Percentiles rank a stretch among this genome's conserved stretches.
Conservation (phyloP, 1,284 basidiomycete genomes). For the Cystobasidium pallidum region DNA sequence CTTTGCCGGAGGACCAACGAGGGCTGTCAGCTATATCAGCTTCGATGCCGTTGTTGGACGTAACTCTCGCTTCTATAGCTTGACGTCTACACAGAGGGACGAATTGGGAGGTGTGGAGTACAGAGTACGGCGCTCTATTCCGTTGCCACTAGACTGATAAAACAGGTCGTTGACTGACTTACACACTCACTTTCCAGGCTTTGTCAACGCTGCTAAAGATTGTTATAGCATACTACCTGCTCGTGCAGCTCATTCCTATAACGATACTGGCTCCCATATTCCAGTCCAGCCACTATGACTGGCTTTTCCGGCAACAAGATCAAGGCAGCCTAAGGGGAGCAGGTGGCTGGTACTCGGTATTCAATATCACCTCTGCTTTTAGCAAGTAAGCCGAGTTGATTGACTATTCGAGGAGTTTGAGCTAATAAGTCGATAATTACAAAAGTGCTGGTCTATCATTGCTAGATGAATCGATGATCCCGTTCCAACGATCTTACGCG, state of each 20-base stretch:
- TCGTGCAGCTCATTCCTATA: slow-evolving; percentile 68
- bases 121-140: slow-evolving; percentile 66
- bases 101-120: slow-evolving; percentile 95
- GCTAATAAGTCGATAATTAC: slow-evolving; percentile 60
- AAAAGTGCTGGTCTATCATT: slow-evolving; percentile 73
- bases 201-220: slow-evolving; percentile 52
- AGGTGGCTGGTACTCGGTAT: slow-evolving; percentile 73
- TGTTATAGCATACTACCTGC: slow-evolving; percentile 65
- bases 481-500: slow-evolving; percentile 20
- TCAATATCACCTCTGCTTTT: slow-evolving; percentile 76
- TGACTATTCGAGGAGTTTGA: not conserved
- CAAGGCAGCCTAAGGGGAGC: slow-evolving; percentile 20
- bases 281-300: slow-evolving; percentile 57
- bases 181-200: slow-evolving; percentile 57
- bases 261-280: slow-evolving; percentile 69
- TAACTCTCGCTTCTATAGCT: slow-evolving; percentile 81
- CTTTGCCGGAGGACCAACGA: slow-evolving; percentile 47
- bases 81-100: slow-evolving; percentile 81
- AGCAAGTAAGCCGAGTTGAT: slow-evolving; percentile 30
- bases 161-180: too few relatives aligned
- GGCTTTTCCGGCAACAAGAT: slow-evolving; percentile 28
- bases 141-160: too few relatives aligned
- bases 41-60: slow-evolving; percentile 82
- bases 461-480: slow-evolving; percentile 38
- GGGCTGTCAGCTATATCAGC: slow-evolving; percentile 74